Conservation (phyloP, 192 early-diverging fungal species). For the Coemansia aciculifera region DNA sequence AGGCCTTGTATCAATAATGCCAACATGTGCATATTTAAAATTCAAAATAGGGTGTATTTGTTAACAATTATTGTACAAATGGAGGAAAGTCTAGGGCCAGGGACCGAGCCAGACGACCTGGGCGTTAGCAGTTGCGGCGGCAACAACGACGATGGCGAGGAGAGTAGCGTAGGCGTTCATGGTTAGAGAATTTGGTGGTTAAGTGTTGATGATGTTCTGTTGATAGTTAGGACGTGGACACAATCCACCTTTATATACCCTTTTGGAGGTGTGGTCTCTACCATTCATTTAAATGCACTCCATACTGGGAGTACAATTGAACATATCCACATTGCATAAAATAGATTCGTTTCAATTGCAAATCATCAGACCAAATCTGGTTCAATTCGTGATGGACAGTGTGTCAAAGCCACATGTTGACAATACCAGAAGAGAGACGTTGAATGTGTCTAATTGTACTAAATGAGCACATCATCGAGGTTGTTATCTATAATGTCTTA, state of each 20-base stretch:
- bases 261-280: neutral
- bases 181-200: neutral
- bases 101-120: constrained; percentile 8
- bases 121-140: constrained; percentile 6
- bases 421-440: neutral
- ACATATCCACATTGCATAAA: neutral
- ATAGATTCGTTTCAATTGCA: neutral
- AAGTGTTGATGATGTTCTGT: neutral
- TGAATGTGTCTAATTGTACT: neutral
- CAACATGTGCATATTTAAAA: neutral
- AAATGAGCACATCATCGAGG: neutral
- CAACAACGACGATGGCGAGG: constrained; percentile 8
- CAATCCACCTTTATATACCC: neutral
- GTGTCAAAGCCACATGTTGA: neutral
- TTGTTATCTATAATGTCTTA: neutral
- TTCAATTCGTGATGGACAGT: neutral
- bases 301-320: neutral
- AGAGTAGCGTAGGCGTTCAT: constrained; percentile 8
- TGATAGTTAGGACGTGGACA: neutral
- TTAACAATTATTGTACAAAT: constrained; percentile 3
- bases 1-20: too few species aligned
- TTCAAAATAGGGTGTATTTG: neutral
- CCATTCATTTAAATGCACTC: neutral
- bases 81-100: neutral
- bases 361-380: neutral